Base-by-base conservation (phyloP, 2,329 filamentous ascomycete genomes). In the Aurifilum marmelostoma region DNA sequence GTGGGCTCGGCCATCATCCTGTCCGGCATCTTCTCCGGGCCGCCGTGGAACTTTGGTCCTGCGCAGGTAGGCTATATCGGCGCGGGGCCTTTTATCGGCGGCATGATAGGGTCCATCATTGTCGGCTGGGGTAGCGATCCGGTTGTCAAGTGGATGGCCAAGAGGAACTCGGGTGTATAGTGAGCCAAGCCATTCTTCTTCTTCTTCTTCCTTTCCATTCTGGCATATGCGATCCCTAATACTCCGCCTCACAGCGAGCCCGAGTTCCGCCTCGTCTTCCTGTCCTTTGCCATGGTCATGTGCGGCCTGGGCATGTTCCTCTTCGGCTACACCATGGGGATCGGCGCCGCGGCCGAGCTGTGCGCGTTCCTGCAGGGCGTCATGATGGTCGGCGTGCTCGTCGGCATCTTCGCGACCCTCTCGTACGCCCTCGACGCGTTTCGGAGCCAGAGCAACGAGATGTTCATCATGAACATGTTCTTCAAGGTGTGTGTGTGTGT, bases 391-490 rank as follows among this genome's bases (percentile, higher is more conserved):
- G 73, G 74, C 0, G 67, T 76, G 50, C 72, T 74, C 47, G 75
- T 75, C 62, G 74, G 77, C 1, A 73, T 74, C 21, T 76, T 80
- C 32, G 63, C 79, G 9, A 72, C 76, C 1, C 77, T 77, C 2
- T 72, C 76, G 3, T 82, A 81, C 68, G 75, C 75, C 4, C 75
- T 82, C 11, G 80, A 82, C 56, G 77, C 79, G 2, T 82, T 76
- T 72, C 74, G 80, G 39, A 77, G 79, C 66, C 80, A 81, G 75
- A 77, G 75, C 59, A 78, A 76, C 12, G 81, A 82, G 74, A 77
- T 81, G 34, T 82, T 83, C 74, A 81, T 83, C 68, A 76, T 77
- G 8, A 78, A 76, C 59, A 82, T 82, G 80, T 73, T 80, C 32
- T 75, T 81, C 71, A 83, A 82, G 76, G 82, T 43, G 68, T 82